phyloP scores from a whole-genome alignment of 768 basidiomycete genomes.

The Xanthoconium purpureum region DNA sequence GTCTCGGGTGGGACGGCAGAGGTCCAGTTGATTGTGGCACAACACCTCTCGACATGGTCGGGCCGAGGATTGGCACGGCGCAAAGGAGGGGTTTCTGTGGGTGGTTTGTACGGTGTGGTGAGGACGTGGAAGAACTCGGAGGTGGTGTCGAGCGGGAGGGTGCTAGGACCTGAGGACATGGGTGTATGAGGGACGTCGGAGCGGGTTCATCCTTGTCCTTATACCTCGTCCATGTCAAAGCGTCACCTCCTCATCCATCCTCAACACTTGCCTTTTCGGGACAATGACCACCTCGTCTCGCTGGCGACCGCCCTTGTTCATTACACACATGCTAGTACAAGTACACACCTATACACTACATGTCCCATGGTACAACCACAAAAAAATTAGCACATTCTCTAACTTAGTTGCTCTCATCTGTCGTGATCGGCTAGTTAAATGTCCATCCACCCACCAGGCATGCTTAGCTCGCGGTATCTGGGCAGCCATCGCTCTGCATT shows the following conservation, averaged over 20 bases:
- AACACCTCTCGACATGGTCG: conserved; percentile 24
- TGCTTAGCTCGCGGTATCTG: conserved; percentile 32
- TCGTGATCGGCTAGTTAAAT: conserved; percentile 15
- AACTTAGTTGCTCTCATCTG: neutral
- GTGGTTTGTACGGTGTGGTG: conserved; percentile 24
- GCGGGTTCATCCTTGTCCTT: conserved; percentile 19
- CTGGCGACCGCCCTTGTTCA: conserved; percentile 24
- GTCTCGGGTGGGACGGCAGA: neutral
- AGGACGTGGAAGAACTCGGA: conserved; percentile 32
- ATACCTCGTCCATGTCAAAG: conserved; percentile 30
- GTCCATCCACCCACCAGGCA: conserved; percentile 45
- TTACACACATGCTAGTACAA: conserved; percentile 9
- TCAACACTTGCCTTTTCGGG: conserved; percentile 35
- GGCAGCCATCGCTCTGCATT: conserved; percentile 15
- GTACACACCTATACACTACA: conserved; percentile 20
- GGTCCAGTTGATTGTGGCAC: conserved; percentile 30
- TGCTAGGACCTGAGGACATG: conserved; percentile 26
- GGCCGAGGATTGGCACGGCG: conserved; percentile 16
- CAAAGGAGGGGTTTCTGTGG: neutral
- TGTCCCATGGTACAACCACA: conserved; percentile 15
- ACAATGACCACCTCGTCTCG: conserved; percentile 22
- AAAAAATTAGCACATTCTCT: neutral
- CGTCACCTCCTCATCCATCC: conserved; percentile 20
- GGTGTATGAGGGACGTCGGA: neutral
- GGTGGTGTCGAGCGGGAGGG: conserved; percentile 17